These are phyloP conservation scores for Rhizoclosmatium sp. DNA, from an alignment of 192 early-diverging fungal species.

Conservation along the genomic window DNA sequence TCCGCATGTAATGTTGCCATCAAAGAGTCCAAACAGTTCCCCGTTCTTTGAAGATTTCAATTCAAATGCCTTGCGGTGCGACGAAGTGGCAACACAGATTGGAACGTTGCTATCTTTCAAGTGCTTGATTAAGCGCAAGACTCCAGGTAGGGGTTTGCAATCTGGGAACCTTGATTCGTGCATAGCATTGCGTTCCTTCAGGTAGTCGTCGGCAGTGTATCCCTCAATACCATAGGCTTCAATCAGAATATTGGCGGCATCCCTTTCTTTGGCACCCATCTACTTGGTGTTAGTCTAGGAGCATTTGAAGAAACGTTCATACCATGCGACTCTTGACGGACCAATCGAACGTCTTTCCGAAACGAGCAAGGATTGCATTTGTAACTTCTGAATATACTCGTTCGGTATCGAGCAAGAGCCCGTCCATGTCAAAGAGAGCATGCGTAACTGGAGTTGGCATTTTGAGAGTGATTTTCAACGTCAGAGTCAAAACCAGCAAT, in stretches of 20 bases:
- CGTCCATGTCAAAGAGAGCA: constrained; percentile 52
- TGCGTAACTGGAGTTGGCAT: constrained; percentile 30
- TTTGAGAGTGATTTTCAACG: neutral
- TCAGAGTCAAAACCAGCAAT: neutral
- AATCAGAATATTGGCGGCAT: constrained; percentile 68
- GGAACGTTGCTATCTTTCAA: constrained; percentile 76
- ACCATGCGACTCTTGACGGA: constrained; percentile 26
- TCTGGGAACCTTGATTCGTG: constrained; percentile 65
- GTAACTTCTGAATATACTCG: constrained; percentile 88
- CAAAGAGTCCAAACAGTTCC: constrained; percentile 82
- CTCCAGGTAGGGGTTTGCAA: constrained; percentile 69
- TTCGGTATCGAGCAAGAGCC: constrained; percentile 74
- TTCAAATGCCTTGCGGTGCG: constrained; percentile 74
- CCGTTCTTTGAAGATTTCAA: constrained; percentile 77
- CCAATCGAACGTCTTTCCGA: constrained; percentile 53
- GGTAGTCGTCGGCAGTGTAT: constrained; percentile 82
- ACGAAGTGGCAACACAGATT: constrained; percentile 80
- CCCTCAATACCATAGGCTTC: constrained; percentile 67
- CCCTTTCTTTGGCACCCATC: constrained; percentile 49
- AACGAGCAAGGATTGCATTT: constrained; percentile 78
- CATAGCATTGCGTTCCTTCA: constrained; percentile 60
- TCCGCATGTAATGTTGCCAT: constrained; percentile 79
- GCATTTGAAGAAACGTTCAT: neutral
- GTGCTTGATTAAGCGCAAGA: constrained; percentile 69
- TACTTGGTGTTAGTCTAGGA: constrained; percentile 45